A percentile compares a stretch with the other conserved stretches of the same genome.
Evolutionary conservation across 805 yeast genomes (phyloP).

Genomic region (Saccharomycopsis vini): DNA sequence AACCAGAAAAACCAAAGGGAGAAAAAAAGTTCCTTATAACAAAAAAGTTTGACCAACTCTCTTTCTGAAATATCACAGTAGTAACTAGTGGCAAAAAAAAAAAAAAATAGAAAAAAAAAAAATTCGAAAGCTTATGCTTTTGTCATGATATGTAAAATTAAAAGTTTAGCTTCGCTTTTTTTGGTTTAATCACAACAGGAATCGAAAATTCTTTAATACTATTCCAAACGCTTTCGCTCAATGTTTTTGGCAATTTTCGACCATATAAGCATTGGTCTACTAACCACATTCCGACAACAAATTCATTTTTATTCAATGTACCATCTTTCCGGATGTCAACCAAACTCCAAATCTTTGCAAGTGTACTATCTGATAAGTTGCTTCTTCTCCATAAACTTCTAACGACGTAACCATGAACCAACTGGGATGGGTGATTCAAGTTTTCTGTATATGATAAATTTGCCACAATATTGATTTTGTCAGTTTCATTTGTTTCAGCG

Average conservation of each 20-base stretch:
- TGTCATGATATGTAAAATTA: too few species aligned
- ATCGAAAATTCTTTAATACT: slow-evolving; percentile 51
- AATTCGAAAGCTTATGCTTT: too few species aligned
- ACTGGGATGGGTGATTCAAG: slow-evolving; percentile 14
- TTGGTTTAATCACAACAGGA: slow-evolving; percentile 23
- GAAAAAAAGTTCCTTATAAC: too few species aligned
- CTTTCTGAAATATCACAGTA: too few species aligned
- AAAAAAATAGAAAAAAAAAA: too few species aligned
- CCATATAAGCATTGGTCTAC: slow-evolving; percentile 96
- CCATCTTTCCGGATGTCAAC: slow-evolving; percentile 67
- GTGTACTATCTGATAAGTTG: slow-evolving; percentile 51
- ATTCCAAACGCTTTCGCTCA: slow-evolving; percentile 69
- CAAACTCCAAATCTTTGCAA: slow-evolving; percentile 59
- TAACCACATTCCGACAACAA: slow-evolving; percentile 95
- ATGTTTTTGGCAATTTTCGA: slow-evolving; percentile 67
- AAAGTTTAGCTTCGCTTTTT: slow-evolving; percentile 20
- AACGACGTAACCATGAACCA: slow-evolving; percentile 39
- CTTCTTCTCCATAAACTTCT: slow-evolving; percentile 76
- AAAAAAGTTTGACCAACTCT: too few species aligned
- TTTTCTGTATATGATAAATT: slow-evolving; percentile 4
- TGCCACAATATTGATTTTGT: slow-evolving; percentile 3
- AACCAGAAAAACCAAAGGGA: too few species aligned
- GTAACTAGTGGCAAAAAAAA: too few species aligned
- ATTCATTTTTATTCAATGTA: slow-evolving; percentile 67
- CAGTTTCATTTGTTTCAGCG: neutral